phyloP scores from a whole-genome alignment of 495 filamentous ascomycete genomes.

The Neohortaea acidophila region DNA sequence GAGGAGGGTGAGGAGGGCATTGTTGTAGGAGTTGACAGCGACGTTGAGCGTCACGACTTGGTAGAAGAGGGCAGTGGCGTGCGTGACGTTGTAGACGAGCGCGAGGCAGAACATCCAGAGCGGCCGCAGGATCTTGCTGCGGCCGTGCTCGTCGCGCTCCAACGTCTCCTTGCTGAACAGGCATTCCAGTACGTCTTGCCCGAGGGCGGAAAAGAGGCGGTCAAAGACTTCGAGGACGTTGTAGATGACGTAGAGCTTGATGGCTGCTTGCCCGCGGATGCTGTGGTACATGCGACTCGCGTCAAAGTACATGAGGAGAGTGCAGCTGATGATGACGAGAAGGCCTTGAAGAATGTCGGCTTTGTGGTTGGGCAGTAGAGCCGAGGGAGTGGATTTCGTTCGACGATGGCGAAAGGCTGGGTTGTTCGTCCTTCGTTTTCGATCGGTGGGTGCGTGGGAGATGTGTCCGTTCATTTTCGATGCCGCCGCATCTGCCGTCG shows the following conservation, averaged over 20 bases:
- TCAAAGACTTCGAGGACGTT: constrained; percentile 87
- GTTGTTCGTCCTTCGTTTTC: constrained; percentile 21
- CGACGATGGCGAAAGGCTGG: constrained; percentile 49
- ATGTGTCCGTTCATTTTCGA: neutral
- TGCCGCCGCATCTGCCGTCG: constrained; percentile 6
- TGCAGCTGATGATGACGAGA: constrained; percentile 69
- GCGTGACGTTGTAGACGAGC: constrained; percentile 70
- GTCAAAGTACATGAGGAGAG: constrained; percentile 79
- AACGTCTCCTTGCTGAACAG: constrained; percentile 85
- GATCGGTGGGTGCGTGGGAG: constrained; percentile 3
- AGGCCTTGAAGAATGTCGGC: constrained; percentile 85
- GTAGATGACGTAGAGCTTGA: constrained; percentile 97
- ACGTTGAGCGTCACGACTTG: constrained; percentile 97
- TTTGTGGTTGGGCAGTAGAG: constrained; percentile 73
- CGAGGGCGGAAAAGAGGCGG: constrained; percentile 72
- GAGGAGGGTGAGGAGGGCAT: constrained; percentile 78
- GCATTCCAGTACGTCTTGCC: constrained; percentile 92
- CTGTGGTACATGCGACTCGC: constrained; percentile 97
- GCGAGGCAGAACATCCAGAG: constrained; percentile 83
- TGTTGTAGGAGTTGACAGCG: constrained; percentile 96
- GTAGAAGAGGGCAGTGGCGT: constrained; percentile 80
- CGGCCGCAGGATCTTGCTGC: constrained; percentile 82
- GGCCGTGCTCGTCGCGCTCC: constrained; percentile 69
- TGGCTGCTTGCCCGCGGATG: constrained; percentile 87
- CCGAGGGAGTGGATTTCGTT: constrained; percentile 70